Base-by-base conservation (phyloP, 1,139 yeast genomes). In the Arxiozyma slooffiae region DNA sequence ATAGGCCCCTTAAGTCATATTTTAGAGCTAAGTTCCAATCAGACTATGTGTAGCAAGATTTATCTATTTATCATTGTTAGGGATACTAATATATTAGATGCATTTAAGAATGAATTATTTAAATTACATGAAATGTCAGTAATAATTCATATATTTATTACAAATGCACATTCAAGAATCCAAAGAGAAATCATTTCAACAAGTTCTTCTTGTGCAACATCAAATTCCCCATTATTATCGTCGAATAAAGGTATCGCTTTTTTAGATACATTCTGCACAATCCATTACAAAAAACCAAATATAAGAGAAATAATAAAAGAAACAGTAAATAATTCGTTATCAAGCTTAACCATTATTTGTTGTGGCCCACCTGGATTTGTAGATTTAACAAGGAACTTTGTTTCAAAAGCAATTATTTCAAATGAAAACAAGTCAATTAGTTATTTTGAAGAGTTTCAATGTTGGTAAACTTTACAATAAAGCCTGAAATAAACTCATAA, bases 311-410 rank as follows among this genome's bases (percentile, higher is more conserved):
- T 77, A 5, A 72, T 79, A 4, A 57, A 57, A 16, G 52, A 60
- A 0, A 71, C 71, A 38, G 63, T 75, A 18, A 56, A 62, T 17
- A 72, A 69, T 58, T 71, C 11, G 54, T 66, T 41, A 2, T 69
- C 80, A 0, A 26, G 30, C 30, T 60, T 76, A 24, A 73, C 75
- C 7, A 69, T 75, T 46, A 66, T 75, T n/a, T 62, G 76, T 1
- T 77, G 81, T 59, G 81, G 79, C 1, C 80, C 77, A 48, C 78
- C 78, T 18, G 61, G 65, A 4, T 71, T 78, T 74, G 80, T 76
- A 24, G 87, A 81, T 64, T 73, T 72, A 44, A 62, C 76, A 16
- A 70, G 79, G 60, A 60, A 61, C 44, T 51, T 61, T 18, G 70
- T 71, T n/a, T 71, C 70, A 17, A 52, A 61, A 16, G 55, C 64